These are phyloP conservation scores for Teratosphaeria epicoccoides DNA, from an alignment of 2,329 filamentous ascomycete species.

Conservation along the genomic window DNA sequence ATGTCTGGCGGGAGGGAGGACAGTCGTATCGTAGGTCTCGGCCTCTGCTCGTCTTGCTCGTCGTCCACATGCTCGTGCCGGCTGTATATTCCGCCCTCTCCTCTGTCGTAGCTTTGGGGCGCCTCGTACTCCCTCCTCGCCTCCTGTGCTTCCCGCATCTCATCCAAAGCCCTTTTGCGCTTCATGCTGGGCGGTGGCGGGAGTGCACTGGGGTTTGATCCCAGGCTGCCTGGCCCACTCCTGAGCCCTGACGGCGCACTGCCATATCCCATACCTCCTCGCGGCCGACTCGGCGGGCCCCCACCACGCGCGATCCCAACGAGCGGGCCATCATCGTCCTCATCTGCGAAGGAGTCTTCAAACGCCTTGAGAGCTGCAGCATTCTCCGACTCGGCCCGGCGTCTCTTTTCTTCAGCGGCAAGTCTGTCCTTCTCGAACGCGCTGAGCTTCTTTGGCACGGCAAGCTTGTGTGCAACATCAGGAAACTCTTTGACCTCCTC, in stretches of 20 bases:
- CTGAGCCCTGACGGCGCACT: slow-evolving; percentile 28
- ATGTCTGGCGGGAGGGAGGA: slow-evolving; percentile 44
- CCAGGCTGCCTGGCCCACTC: slow-evolving; percentile 41
- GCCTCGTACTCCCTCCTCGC: slow-evolving; percentile 14
- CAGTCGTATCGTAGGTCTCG: slow-evolving; percentile 45
- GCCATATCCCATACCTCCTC: slow-evolving; percentile 22
- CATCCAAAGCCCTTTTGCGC: slow-evolving; percentile 24
- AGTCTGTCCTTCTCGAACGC: slow-evolving; percentile 81
- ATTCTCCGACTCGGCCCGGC: slow-evolving; percentile 75
- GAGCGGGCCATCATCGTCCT: slow-evolving; percentile 27
- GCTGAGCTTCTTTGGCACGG: slow-evolving; percentile 69
- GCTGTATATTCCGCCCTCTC: slow-evolving; percentile 5
- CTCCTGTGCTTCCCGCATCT: slow-evolving; percentile 22
- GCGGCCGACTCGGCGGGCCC: slow-evolving; percentile 29
- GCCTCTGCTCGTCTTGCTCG: slow-evolving; percentile 25
- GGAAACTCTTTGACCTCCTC: slow-evolving; percentile 45
- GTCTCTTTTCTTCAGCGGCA: slow-evolving; percentile 78
- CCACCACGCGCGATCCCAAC: neutral
- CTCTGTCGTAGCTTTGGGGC: neutral
- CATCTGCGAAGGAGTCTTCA: slow-evolving; percentile 63
- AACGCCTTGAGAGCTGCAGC: slow-evolving; percentile 81
- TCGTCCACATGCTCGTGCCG: slow-evolving; percentile 26
- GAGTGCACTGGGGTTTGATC: slow-evolving; percentile 29
- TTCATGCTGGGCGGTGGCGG: slow-evolving; percentile 22
- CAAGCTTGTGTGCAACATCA: slow-evolving; percentile 62